These are phyloP conservation scores for Triangularia setosa DNA, from an alignment of 2,329 filamentous ascomycete genomes.

Conservation along the genomic window DNA sequence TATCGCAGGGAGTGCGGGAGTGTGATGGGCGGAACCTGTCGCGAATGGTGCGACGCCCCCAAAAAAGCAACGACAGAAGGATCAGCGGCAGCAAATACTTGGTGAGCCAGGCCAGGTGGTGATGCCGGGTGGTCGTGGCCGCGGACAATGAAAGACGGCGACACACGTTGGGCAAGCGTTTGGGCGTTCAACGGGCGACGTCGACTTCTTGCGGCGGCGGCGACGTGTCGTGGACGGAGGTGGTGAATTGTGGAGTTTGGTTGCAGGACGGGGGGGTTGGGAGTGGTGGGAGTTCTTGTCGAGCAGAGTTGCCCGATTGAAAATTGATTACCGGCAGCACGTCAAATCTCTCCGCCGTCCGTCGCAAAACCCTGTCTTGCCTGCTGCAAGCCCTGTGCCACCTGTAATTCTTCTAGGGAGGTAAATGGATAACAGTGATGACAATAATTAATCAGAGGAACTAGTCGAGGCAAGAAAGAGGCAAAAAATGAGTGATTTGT, in stretches of 20 bases:
- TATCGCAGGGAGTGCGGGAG: slow-evolving; percentile 5
- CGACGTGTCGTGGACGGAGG: slow-evolving; percentile 28
- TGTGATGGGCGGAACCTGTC: slow-evolving; percentile 8
- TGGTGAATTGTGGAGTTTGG: slow-evolving; percentile 26
- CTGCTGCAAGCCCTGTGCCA: not conserved
- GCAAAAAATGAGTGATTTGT: not conserved
- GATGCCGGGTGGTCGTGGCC: slow-evolving; percentile 12
- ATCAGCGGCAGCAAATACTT: slow-evolving; percentile 9
- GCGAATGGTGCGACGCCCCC: slow-evolving; percentile 17
- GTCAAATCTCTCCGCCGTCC: not conserved
- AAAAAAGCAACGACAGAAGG: slow-evolving; percentile 5
- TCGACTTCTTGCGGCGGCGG: slow-evolving; percentile 17
- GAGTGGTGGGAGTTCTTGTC: slow-evolving; percentile 11
- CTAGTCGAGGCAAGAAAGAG: not conserved
- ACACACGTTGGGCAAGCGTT: slow-evolving; percentile 17
- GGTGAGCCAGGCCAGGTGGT: no score
- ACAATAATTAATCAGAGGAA: not conserved
- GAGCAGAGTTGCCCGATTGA: slow-evolving; percentile 20
- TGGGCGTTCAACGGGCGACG: slow-evolving; percentile 18
- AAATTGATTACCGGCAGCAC: slow-evolving; percentile 18
- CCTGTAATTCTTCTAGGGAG: not conserved
- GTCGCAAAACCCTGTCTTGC: not conserved
- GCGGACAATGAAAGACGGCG: not conserved
- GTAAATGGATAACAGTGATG: not conserved
- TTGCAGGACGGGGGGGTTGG: slow-evolving; percentile 27